Evolutionary conservation across 2,329 filamentous ascomycete species (phyloP), one percentile per base, ranked within the genome.

Genomic region (Moelleriella libera): DNA sequence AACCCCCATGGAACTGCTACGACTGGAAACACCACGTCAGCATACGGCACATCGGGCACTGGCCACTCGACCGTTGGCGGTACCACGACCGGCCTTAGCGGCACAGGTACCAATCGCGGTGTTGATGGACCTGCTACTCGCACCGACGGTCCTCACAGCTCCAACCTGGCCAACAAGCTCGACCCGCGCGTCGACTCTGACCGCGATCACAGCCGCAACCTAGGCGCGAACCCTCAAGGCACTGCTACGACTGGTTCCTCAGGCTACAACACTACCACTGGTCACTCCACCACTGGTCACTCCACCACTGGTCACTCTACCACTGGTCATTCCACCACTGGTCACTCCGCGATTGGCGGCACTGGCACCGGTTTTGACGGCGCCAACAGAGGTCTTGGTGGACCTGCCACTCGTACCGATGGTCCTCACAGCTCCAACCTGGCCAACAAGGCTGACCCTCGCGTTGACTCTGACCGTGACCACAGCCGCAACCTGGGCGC

Each of bases 141-240:
- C 41, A 64, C 61, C 6, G 61, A 60, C 2, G 73, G 74, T 0
- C 73, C 74, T 43, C 72, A 78, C 58, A 55, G 54, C 49, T 68
- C 66, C 2, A 65, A 71, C 49, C 8, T 68, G n/a, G 53, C 63
- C 29, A 79, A 79, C 65, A 74, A 74, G 55, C 42, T 59, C 2
- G 75, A 79, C 52, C 74, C 74, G n/a, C 63, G 72, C 12, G 64
- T 76, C 45, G 74, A 79, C 57, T 73, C 69, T 5, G 72, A 78
- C 54, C 63, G 71, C 10, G 69, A 71, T 47, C 60, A 64, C 44
- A 63, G 59, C 54, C 57, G 56, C 48, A 66, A 60, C 54, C 32
- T 60, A 51, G 60, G 61, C 10, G 50, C 52, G 34, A 63, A 63
- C 52, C 55, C 60, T 14, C 66, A 68, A 3, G 52, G 52, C 10